A percentile compares a stretch with the other conserved stretches of the same genome.
Conservation (phyloP, 2,329 filamentous ascomycete species). For the Penicillium sp. region DNA sequence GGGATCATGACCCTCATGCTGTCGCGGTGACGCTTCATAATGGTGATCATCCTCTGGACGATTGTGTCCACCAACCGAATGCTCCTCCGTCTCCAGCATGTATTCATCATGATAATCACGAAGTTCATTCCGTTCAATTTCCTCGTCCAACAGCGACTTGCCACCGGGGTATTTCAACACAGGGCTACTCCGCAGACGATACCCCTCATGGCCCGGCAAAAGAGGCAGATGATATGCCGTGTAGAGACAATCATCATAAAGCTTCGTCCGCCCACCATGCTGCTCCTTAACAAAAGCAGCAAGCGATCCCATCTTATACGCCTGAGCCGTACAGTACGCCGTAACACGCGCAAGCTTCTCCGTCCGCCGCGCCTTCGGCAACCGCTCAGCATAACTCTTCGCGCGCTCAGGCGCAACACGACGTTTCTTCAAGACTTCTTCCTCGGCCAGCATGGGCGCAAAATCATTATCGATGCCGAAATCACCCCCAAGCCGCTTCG, state of each 20-base stretch:
- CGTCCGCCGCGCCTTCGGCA: conserved; percentile 82
- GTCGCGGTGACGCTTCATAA: conserved; percentile 13
- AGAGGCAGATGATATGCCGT: conserved; percentile 91
- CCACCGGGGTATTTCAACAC: conserved; percentile 90
- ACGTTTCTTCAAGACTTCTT: conserved; percentile 60
- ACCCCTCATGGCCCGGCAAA: conserved; percentile 80
- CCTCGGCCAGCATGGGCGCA: conserved; percentile 53
- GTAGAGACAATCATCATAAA: conserved; percentile 97
- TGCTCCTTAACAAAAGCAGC: conserved; percentile 82
- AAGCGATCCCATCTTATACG: conserved; percentile 84
- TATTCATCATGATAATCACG: conserved; percentile 90
- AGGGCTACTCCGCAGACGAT: conserved; percentile 82
- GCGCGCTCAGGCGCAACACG: conserved; percentile 52
- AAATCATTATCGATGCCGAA: conserved; percentile 57
- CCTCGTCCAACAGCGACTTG: conserved; percentile 86
- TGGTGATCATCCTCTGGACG: conserved; percentile 31
- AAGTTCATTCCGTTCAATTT: conserved; percentile 90
- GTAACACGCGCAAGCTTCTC: conserved; percentile 88
- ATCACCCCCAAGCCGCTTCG: conserved; percentile 45
- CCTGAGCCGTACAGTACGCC: conserved; percentile 93
- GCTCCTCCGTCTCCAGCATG: conserved; percentile 62
- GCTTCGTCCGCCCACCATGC: conserved; percentile 87
- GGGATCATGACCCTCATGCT: conserved; percentile 11
- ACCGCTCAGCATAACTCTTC: conserved; percentile 90
- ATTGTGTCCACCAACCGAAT: conserved; percentile 40